Conservation (phyloP, 257 asterid species). For the Solanum boliviense region DNA sequence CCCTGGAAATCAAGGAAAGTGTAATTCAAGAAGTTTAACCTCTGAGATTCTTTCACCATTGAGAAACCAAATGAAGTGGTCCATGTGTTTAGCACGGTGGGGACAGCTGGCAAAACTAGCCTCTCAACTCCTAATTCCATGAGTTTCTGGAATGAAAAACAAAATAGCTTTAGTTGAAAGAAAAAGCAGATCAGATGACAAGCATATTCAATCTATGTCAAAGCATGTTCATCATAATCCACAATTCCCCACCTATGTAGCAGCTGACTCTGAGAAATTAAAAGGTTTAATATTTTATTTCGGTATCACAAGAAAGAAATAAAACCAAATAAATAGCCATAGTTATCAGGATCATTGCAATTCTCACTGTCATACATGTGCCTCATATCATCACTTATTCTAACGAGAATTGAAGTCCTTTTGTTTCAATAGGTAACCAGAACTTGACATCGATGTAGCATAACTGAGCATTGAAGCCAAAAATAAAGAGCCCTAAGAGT, state of each 20-base stretch:
- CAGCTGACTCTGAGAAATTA: neutral
- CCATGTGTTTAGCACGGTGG: constrained; percentile 54
- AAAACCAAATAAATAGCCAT: neutral
- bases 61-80: constrained; percentile 59
- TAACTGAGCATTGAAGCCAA: neutral
- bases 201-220: neutral
- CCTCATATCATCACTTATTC: neutral
- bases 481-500: neutral
- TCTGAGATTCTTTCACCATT: constrained; percentile 32
- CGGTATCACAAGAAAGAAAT: neutral
- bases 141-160: constrained; percentile 39
- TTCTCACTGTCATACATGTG: neutral
- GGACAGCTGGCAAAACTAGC: constrained; percentile 68
- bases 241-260: neutral
- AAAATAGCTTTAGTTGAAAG: neutral
- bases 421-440: neutral
- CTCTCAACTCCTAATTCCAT: constrained; percentile 54
- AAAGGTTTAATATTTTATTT: neutral
- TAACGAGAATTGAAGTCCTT: neutral
- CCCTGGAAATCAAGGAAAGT: constrained; percentile 65
- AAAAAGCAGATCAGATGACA: neutral
- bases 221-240: neutral
- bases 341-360: neutral
- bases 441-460: neutral
- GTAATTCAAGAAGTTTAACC: constrained; percentile 32